Percentiles rank a stretch among this genome's conserved stretches.
Conservation (phyloP, 1,139 yeast species). For the Taphrina communis region DNA sequence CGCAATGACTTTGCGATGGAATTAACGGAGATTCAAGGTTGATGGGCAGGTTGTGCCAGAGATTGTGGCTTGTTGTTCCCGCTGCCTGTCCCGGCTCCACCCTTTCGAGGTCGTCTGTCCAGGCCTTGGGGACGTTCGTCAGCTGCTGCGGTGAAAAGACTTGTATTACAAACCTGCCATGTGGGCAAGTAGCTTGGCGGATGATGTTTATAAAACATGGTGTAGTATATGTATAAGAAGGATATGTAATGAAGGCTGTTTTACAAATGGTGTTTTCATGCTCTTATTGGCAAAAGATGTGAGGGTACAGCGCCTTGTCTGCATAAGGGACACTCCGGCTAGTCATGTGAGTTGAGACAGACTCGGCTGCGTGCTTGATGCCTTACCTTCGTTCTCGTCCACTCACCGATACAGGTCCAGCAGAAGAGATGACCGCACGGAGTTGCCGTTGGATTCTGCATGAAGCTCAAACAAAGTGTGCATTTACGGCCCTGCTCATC, state of each 20-base stretch:
- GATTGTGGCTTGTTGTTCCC: conserved; percentile 16
- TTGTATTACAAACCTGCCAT: too few relatives aligned
- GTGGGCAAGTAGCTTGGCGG: too few relatives aligned
- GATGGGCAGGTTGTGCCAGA: not conserved
- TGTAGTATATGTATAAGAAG: too few relatives aligned
- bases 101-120: not conserved
- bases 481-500: conserved; percentile 75
- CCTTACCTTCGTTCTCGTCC: conserved; percentile 70
- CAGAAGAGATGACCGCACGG: conserved; percentile 93
- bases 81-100: conserved; percentile 21
- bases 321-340: conserved; percentile 91
- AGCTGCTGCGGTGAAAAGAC: too few relatives aligned
- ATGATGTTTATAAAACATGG: too few relatives aligned
- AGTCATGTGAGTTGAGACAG: conserved; percentile 46
- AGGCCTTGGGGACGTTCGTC: not conserved
- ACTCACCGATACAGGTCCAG: conserved; percentile 87
- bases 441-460: conserved; percentile 84
- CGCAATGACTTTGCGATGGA: not conserved
- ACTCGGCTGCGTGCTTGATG: not conserved
- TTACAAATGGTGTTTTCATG: not conserved
- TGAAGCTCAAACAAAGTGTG: conserved; percentile 77
- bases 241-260: too few relatives aligned
- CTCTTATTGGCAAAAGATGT: conserved; percentile 68
- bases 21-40: not conserved
- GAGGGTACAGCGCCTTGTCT: conserved; percentile 77